These are phyloP conservation scores for Arthrinium puccinioides DNA, from an alignment of 2,329 filamentous ascomycete species.

Conservation along the genomic window DNA sequence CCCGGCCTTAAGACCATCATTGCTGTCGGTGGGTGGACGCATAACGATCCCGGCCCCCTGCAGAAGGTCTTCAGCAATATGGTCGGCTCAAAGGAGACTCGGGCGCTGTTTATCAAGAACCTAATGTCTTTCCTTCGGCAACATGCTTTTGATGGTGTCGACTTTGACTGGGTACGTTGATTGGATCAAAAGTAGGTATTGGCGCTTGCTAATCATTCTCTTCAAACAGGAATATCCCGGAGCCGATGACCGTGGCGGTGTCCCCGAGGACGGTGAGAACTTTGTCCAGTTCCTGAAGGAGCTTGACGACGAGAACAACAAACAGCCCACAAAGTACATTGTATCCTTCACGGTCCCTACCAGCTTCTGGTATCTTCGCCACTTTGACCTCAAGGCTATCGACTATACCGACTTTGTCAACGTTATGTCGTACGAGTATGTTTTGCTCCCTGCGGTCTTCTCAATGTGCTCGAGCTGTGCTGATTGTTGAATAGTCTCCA, in stretches of 20 bases:
- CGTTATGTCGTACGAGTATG: slow-evolving; percentile 12
- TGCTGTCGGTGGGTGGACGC: slow-evolving; percentile 32
- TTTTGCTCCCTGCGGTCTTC: no score
- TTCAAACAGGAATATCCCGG: slow-evolving; percentile 20
- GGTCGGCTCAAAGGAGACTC: slow-evolving; percentile 2
- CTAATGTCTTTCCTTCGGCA: slow-evolving; percentile 14
- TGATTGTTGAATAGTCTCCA: no score
- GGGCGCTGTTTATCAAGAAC: slow-evolving; percentile 12
- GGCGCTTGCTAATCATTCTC: no score
- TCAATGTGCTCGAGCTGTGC: no score
- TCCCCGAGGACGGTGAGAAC: slow-evolving; percentile 11
- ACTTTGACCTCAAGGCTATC: slow-evolving; percentile 18
- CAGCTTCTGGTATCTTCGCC: slow-evolving; percentile 15
- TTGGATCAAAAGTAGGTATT: no score
- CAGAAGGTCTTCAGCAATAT: slow-evolving; percentile 18
- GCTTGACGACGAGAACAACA: slow-evolving; percentile 17
- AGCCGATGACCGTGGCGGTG: slow-evolving; percentile 16
- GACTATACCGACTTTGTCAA: slow-evolving; percentile 29
- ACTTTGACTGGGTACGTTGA: slow-evolving; percentile 17
- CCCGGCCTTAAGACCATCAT: slow-evolving; percentile 23
- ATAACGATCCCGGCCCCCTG: slow-evolving; percentile 25
- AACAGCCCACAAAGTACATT: slow-evolving; percentile 2
- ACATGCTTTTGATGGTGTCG: slow-evolving; percentile 13
- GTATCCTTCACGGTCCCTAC: slow-evolving; percentile 13
- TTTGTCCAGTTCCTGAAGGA: slow-evolving; percentile 30